Percentiles rank a stretch among this genome's conserved stretches.
Conservation (phyloP, 257 asterid genomes). For the Buddleja alternifolia region DNA sequence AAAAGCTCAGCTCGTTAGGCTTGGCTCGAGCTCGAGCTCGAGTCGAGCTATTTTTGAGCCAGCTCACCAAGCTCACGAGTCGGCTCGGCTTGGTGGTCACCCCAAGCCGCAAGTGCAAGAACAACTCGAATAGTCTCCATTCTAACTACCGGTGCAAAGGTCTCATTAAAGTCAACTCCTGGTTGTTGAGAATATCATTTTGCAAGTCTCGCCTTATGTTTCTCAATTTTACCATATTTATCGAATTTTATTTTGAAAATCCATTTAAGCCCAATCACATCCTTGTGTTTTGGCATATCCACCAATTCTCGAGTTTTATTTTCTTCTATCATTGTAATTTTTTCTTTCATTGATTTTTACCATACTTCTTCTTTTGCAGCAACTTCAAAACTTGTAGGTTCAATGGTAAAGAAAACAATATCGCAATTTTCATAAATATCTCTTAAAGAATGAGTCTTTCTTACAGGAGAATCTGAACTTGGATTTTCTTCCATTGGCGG, state of each 20-base stretch:
- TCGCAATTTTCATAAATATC: constrained; percentile 1
- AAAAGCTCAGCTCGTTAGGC: too few species aligned
- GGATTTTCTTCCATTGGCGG: too few species aligned
- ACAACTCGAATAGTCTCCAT: constrained; percentile 23
- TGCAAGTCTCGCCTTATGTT: constrained; percentile 10
- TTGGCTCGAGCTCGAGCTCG: too few species aligned
- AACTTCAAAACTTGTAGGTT: constrained; percentile 12
- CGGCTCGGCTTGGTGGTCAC: too few species aligned
- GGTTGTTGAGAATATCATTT: constrained; percentile 14
- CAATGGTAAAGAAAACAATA: neutral
- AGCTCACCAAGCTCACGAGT: too few species aligned
- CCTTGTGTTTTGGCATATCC: constrained; percentile 9
- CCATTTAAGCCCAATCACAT: too few species aligned
- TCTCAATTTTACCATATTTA: constrained; percentile 16
- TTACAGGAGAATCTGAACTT: neutral
- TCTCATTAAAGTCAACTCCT: constrained; percentile 10
- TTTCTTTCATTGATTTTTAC: constrained; percentile 23
- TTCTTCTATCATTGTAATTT: neutral
- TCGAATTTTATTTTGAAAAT: neutral
- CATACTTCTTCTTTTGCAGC: neutral
- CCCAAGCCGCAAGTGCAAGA: constrained; percentile 15
- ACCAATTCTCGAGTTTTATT: constrained; percentile 20
- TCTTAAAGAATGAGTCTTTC: too few species aligned
- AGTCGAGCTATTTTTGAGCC: too few species aligned
- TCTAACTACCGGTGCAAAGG: constrained; percentile 15